phyloP scores from a whole-genome alignment of 2,329 filamentous ascomycete genomes.

The Tolypocladium nubicola region DNA sequence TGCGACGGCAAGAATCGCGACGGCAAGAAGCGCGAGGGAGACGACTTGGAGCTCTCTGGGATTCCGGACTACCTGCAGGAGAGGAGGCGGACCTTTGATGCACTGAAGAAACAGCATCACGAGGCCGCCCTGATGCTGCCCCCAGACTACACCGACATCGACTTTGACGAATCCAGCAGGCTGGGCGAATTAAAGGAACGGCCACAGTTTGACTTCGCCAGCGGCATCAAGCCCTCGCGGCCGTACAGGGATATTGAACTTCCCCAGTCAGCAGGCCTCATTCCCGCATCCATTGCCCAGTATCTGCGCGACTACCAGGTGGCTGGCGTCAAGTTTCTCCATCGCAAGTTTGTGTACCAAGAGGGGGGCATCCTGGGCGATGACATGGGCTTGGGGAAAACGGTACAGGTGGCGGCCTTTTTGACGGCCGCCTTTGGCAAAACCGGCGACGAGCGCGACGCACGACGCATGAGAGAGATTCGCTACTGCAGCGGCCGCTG shows the following conservation, averaged over 20 bases:
- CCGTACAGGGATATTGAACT: constrained; percentile 67
- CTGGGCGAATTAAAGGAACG: constrained; percentile 45
- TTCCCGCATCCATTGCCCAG: constrained; percentile 82
- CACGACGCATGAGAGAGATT: constrained; percentile 79
- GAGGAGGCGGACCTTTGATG: constrained; percentile 61
- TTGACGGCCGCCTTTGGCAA: constrained; percentile 89
- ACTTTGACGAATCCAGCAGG: constrained; percentile 45
- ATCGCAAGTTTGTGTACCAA: constrained; percentile 83
- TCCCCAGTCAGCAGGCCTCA: constrained; percentile 63
- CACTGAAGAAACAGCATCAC: constrained; percentile 44
- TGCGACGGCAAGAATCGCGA: no score
- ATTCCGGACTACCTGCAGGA: constrained; percentile 65
- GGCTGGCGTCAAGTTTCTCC: constrained; percentile 73
- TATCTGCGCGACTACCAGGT: constrained; percentile 91
- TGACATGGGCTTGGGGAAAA: constrained; percentile 97
- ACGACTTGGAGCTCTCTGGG: constrained; percentile 38
- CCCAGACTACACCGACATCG: constrained; percentile 63
- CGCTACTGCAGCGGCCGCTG: constrained; percentile 52
- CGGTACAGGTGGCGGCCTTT: constrained; percentile 90
- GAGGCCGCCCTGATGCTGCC: constrained; percentile 65
- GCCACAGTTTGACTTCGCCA: constrained; percentile 50
- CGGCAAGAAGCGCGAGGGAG: constrained; percentile 26
- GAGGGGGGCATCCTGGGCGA: constrained; percentile 85
- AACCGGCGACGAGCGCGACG: constrained; percentile 77
- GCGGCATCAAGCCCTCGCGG: constrained; percentile 52